Evolutionary conservation across 2,329 filamentous ascomycete species (phyloP), one percentile per base, ranked within the genome.

Genomic region (Aspergillus awamori): DNA sequence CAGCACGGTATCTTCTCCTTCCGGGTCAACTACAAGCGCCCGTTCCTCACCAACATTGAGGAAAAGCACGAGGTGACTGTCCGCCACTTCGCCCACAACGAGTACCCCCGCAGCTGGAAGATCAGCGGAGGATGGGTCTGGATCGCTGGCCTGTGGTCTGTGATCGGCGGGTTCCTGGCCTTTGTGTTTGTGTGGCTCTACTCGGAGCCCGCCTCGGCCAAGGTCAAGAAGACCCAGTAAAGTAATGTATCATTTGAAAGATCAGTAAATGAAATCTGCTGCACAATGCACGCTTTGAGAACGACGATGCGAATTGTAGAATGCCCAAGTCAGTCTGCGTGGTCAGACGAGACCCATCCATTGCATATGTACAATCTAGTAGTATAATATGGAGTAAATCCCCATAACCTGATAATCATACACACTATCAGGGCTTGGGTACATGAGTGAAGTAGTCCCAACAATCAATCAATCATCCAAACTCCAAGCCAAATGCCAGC

Each of bases 1-100:
- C 95, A 99, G 80, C 95, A 99, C 81, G 95, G 95, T 74, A 97
- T 99, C 80, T 99, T 98, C 85, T 96, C 96, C 81, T 98, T 99
- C 85, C 87, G 89, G 74, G 85, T 98, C 78, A 96, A 97, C 84
- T 97, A 98, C 85, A 96, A 96, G 83, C 88, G 95, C 6, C 93
- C 94, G 1, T 96, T 97, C 83, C 80, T 96, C 69, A 95, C 88
- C 71, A 90, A 88, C 75, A 76, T 99, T 57, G 93, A 97, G 74
- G 93, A 97, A 82, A 98, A 98, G 87, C 86, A 89, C 69, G 95
- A 94, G 22, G 93, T 98, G 57, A 96, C 93, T 0, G 92, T 99
- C 33, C 87, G 95, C 51, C 95, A 99, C 82, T 95, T 97, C 80
- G 95, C 95, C 7, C 95, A 99, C 82, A 89, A 99, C 76, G 95